Evolutionary conservation across 768 basidiomycete species (phyloP), one percentile per base, ranked within the genome.

Genomic region (Kwoniella sp.): DNA sequence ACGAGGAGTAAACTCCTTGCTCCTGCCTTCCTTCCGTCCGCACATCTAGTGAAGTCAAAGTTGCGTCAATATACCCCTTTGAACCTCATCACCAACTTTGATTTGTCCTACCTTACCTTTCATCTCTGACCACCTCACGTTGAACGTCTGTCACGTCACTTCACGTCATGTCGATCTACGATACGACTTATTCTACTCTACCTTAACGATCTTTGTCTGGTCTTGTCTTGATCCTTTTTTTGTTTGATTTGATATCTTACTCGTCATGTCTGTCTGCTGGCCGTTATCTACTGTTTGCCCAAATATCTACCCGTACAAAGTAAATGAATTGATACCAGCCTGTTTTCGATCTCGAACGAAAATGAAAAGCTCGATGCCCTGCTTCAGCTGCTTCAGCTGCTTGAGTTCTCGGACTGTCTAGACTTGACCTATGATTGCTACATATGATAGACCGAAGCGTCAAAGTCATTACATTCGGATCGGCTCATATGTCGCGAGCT

Each of bases 1-100:
- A 68, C 29, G 59, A 68, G 51, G 59, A 68, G 51, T 58, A 63
- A 58, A 52, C 8, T 15, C 17, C 17, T 19, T 19, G 8, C 17
- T 4, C 17, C 17, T 15, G 3, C 17, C 17, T 19, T 19, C 40
- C 17, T 4, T 44, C 17, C 40, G 3, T 19, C 40, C 17, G 40
- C 40, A 19, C 40, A 15, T 10, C 40, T 9, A 9, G 8, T 15
- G 8, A 10, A 4, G 40, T 44, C 40, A 44, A 44, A 44, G 40
- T 44, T 44, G 40, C 17, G 17, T 44, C 13, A n/a, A 15, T 44
- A 44, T 44, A 44, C 40, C 40, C 40, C 40, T 44, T 44, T 44
- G 10, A 44, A 9, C 40, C 17, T 44, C 3, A 5, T 33, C 17
- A 15, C 10, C 40, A 19, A 44, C 40, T 44, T 44, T 44, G 40